Evolutionary conservation across 768 basidiomycete species (phyloP).

Genomic region (Agaricus sinodeliciosus): DNA sequence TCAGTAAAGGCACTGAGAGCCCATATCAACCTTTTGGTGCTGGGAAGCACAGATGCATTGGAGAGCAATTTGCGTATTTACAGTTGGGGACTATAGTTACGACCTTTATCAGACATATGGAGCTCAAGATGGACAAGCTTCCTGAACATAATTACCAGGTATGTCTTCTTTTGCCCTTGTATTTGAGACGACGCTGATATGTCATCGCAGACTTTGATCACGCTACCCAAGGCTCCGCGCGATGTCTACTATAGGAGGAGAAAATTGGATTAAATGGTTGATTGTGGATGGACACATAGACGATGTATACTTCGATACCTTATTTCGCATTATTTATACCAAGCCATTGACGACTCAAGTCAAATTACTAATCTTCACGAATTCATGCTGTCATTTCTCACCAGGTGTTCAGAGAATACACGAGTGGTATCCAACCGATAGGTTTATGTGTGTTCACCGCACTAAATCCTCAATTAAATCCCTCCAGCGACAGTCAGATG

Average conservation of each 20-base stretch:
- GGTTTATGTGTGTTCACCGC: no score
- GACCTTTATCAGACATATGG: conserved; percentile 70
- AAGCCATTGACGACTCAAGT: not conserved
- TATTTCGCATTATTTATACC: not conserved
- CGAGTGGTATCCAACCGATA: no score
- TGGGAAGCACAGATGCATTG: conserved; percentile 91
- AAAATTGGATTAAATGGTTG: conserved; percentile 33
- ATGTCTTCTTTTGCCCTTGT: conserved; percentile 21
- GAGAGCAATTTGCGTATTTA: conserved; percentile 93
- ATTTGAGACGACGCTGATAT: not conserved
- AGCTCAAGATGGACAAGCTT: conserved; percentile 65
- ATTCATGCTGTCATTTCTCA: no score
- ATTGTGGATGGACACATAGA: not conserved
- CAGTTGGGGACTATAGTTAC: conserved; percentile 83
- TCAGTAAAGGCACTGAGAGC: conserved; percentile 93
- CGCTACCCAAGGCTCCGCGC: conserved; percentile 72
- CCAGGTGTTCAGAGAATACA: no score
- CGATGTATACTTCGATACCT: conserved; percentile 1
- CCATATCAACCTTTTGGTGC: conserved; percentile 98
- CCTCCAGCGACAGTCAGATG: no score
- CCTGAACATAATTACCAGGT: conserved; percentile 91
- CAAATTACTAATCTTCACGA: not conserved
- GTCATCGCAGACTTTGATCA: conserved; percentile 78
- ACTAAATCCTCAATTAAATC: no score
- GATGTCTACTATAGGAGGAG: conserved; percentile 63